phyloP scores from a whole-genome alignment of 345 rosid species.

The Odontarrhena argentea region DNA sequence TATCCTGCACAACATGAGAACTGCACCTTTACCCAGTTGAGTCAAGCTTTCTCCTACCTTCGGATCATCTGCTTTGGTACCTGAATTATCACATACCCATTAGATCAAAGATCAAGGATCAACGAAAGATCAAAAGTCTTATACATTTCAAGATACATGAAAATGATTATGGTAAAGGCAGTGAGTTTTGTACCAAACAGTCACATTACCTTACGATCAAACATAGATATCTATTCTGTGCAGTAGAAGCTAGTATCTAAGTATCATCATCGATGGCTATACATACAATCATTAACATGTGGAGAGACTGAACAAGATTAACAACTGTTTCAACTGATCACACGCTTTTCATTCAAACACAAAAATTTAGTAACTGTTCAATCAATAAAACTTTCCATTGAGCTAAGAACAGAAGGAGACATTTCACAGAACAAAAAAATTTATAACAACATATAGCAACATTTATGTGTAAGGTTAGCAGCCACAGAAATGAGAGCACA shows the following conservation, averaged over 20 bases:
- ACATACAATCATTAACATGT: not conserved
- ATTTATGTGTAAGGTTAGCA: slow-evolving; percentile 13
- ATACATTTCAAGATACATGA: slow-evolving; percentile 7
- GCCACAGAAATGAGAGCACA: slow-evolving; percentile 14
- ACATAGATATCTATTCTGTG: not conserved
- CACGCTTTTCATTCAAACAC: not conserved
- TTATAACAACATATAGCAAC: slow-evolving; percentile 1
- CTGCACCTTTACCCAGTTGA: slow-evolving; percentile 68
- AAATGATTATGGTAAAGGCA: not conserved
- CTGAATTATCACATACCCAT: slow-evolving; percentile 41
- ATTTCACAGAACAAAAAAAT: slow-evolving; percentile 18
- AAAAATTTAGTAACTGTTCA: not conserved
- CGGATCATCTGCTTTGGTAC: slow-evolving; percentile 69
- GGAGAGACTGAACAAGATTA: not conserved
- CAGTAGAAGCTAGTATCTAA: not conserved
- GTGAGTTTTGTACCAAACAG: not conserved
- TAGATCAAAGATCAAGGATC: not conserved
- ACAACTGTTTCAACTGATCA: too few relatives aligned
- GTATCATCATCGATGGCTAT: not conserved
- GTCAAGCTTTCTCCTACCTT: slow-evolving; percentile 67
- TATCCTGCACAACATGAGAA: slow-evolving; percentile 83
- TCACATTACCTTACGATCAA: not conserved
- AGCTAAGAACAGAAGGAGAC: slow-evolving; percentile 12
- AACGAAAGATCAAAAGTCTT: not conserved
- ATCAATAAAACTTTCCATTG: not conserved